phyloP scores from a whole-genome alignment of 148 eudicot genomes.

The Chenopodium quinoa region DNA sequence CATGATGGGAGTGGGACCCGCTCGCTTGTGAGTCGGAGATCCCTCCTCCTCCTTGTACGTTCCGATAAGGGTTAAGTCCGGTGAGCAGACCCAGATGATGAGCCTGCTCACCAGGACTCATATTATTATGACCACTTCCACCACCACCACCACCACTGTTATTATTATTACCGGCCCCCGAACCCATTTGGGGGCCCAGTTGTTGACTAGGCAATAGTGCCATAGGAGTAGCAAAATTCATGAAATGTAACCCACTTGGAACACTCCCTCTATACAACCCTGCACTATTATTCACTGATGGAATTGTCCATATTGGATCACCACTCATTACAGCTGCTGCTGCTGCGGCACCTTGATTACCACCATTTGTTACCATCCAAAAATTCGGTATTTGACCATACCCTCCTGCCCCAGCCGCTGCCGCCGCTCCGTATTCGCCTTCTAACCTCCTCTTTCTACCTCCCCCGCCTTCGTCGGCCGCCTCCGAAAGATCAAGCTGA shows the following conservation, averaged over 20 bases:
- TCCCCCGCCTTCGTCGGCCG: conserved; percentile 46
- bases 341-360: conserved; percentile 29
- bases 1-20: conserved; percentile 60
- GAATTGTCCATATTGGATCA: conserved; percentile 82
- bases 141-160: neutral
- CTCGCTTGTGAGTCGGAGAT: conserved; percentile 64
- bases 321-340: conserved; percentile 36
- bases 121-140: neutral
- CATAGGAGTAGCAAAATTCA: conserved; percentile 87
- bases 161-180: neutral
- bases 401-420: conserved; percentile 32
- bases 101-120: conserved; percentile 42
- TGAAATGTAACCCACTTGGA: conserved; percentile 79
- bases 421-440: conserved; percentile 15
- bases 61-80: conserved; percentile 55
- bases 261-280: conserved; percentile 60
- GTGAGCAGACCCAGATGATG: conserved; percentile 52
- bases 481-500: conserved; percentile 45
- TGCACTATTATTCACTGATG: conserved; percentile 45
- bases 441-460: conserved; percentile 43
- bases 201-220: conserved; percentile 76
- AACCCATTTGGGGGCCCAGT: conserved; percentile 31
- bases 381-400: conserved; percentile 72
- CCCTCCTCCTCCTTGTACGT: conserved; percentile 24
- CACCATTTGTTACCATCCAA: conserved; percentile 70